A percentile compares a stretch with the other conserved stretches of the same genome.
Conservation (phyloP, 177 flowering plant species). For the Tripterygium wilfordii region DNA sequence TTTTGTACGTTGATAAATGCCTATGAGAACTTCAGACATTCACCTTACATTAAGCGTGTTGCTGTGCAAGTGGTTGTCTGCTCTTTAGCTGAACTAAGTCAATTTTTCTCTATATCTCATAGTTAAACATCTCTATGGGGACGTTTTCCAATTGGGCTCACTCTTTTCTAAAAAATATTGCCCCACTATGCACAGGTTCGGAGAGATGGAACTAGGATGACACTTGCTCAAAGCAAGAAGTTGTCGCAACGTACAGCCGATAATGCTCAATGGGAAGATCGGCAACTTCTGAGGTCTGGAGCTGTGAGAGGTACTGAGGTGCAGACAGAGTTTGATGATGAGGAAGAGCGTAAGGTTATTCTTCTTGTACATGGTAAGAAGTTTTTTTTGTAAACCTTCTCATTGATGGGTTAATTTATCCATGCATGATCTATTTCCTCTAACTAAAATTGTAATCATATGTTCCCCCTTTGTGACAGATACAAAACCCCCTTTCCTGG, state of each 20-base stretch:
- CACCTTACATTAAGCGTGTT: too few species aligned
- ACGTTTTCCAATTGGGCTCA: too few species aligned
- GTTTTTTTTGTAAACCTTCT: conserved; percentile 1
- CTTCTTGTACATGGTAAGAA: conserved; percentile 93
- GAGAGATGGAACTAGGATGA: conserved; percentile 84
- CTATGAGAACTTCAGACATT: too few species aligned
- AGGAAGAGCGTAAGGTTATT: conserved; percentile 89
- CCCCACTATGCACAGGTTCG: conserved; percentile 78
- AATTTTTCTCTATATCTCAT: background rate
- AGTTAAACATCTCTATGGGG: too few species aligned
- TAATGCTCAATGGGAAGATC: conserved; percentile 97
- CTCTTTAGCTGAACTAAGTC: too few species aligned
- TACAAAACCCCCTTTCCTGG: conserved; percentile 97
- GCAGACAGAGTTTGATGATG: conserved; percentile 96
- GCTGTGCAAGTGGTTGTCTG: too few species aligned
- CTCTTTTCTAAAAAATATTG: too few species aligned
- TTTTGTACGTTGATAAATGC: too few species aligned
- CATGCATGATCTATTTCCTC: background rate
- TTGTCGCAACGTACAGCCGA: conserved; percentile 85
- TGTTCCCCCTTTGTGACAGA: conserved; percentile 44
- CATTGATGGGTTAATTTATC: too few species aligned
- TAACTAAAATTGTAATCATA: background rate
- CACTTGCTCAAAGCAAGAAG: conserved; percentile 93
- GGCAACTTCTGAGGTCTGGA: conserved; percentile 95
- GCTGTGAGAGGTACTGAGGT: conserved; percentile 96